Evolutionary conservation across 2,329 filamentous ascomycete species (phyloP), one percentile per base, ranked within the genome.

Genomic region (Pseudogymnoascus destructans): DNA sequence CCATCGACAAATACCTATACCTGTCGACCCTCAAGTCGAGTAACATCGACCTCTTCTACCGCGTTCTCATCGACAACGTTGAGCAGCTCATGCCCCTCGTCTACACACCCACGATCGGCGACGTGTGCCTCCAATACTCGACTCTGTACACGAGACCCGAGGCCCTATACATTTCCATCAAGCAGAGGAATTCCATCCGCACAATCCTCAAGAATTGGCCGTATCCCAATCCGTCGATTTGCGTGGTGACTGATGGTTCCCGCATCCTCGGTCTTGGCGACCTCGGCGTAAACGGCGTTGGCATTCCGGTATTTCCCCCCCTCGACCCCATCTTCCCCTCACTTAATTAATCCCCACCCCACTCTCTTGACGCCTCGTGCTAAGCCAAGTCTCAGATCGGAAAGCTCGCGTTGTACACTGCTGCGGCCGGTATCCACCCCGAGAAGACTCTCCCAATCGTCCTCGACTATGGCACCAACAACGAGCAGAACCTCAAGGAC

Each of bases 71-170:
- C 63, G 81, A 89, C 72, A 84, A 92, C 73, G 74, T 85, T 61
- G 77, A 85, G 74, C 86, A 90, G 67, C 75, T 92, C 64, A 91
- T 89, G 74, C 88, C 88, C 55, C 76, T 92, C 63, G 88, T 93
- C 67, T 93, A 93, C 75, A 93, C 88, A 15, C 88, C 88, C 49
- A 91, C 87, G 68, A 90, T 98, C 67, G 93, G 93, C 67, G 92
- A 97, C 71, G 93, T 95, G 64, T 98, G 93, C 76, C 78, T 95
- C 70, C 86, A 92, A 74, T 98, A 95, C 82, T 95, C 91, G 36
- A 89, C 92, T 67, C 82, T 97, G 66, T 97, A 95, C 77, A 95
- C 91, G 61, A 87, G 91, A 65, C 91, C 93, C 19, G 93, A 97
- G 78, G 90, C 87, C 64, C 81, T 97, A 73, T 98, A 97, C 76